Evolutionary conservation across 2,329 filamentous ascomycete species (phyloP).

Genomic region (Camillea tinctor): DNA sequence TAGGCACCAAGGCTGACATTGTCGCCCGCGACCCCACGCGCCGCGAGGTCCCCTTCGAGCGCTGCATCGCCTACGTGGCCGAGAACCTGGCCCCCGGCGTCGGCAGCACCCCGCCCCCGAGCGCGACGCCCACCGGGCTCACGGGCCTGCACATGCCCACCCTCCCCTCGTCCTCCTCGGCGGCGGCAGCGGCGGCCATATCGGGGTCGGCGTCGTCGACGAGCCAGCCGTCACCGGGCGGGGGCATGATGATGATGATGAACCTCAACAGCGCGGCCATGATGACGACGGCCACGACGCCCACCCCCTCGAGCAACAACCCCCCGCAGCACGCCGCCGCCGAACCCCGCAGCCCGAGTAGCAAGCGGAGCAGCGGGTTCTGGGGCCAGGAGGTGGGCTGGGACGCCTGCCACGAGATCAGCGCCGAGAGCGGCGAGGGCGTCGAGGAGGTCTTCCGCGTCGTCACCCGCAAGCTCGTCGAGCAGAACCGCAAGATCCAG

Average conservation of each 20-base stretch:
- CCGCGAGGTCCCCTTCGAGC: slow-evolving; percentile 88
- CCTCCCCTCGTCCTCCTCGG: too few species aligned
- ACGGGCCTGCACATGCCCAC: slow-evolving; percentile 7
- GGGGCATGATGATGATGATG: background rate
- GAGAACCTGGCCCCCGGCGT: slow-evolving; percentile 79
- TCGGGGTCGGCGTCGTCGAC: background rate
- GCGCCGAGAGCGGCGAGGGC: slow-evolving; percentile 88
- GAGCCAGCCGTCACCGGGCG: background rate
- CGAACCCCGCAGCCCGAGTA: slow-evolving; percentile 59
- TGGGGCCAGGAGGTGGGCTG: slow-evolving; percentile 94
- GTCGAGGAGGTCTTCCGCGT: slow-evolving; percentile 93
- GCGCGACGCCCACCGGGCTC: slow-evolving; percentile 46
- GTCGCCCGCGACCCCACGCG: slow-evolving; percentile 77
- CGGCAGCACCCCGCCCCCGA: slow-evolving; percentile 65
- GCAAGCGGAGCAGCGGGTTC: slow-evolving; percentile 70
- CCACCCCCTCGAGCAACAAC: slow-evolving; percentile 15
- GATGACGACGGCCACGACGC: slow-evolving; percentile 38
- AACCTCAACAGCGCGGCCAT: slow-evolving; percentile 9
- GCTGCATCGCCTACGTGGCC: slow-evolving; percentile 92
- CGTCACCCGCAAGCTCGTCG: slow-evolving; percentile 60
- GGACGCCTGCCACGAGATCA: slow-evolving; percentile 97
- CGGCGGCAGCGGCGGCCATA: background rate
- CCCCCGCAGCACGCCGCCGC: slow-evolving; percentile 18
- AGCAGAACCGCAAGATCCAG: slow-evolving; percentile 63
- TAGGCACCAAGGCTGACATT: slow-evolving; percentile 90